Evolutionary conservation across 2,329 filamentous ascomycete genomes (phyloP), one percentile per base, ranked within the genome.

Genomic region (Sporothrix schenckii): DNA sequence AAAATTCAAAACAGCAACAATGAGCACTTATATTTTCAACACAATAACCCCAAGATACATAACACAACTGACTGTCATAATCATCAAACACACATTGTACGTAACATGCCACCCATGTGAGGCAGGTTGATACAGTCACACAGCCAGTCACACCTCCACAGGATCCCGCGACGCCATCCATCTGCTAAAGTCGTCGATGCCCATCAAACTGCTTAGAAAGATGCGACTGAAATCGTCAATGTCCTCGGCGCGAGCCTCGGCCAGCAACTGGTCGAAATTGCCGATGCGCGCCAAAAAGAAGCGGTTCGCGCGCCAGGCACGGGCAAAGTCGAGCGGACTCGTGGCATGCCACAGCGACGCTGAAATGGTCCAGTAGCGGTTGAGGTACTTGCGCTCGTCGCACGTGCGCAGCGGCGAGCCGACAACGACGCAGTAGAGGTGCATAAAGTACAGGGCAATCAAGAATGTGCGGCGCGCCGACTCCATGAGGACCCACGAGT

Each of bases 391-490:
- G 66, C 72, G 76, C 1, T 77, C 77, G 58, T 78, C 77, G 49
- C 79, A 81, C 1, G 73, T 70, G 21, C 74, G 56, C 2, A 71
- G 72, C 10, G 70, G 70, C 3, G 75, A 73, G 2, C 78, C 78
- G 1, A 77, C 70, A n/a, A 83, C 72, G 19, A 80, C 72, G 1
- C 78, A 76, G 70, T 82, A 80, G 14, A 76, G 72, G 61, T 81
- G 78, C 21, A 80, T 67, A 68, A 87, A 80, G 56, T 84, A 85
- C 72, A 83, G 83, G 0, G 81, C 76, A 14, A 84, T 78, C 1
- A 88, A 76, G 0, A 84, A 78, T 0, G 86, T 88, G 19, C 86
- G 82, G 2, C 85, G 81, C 0, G 82, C 78, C 0, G 85, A 87
- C 74, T 88, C 86, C 13, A 85, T 80, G 24, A 87, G 78, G 2